phyloP scores from a whole-genome alignment of 2,329 filamentous ascomycete species.

The Phyllosticta citriasiana region DNA sequence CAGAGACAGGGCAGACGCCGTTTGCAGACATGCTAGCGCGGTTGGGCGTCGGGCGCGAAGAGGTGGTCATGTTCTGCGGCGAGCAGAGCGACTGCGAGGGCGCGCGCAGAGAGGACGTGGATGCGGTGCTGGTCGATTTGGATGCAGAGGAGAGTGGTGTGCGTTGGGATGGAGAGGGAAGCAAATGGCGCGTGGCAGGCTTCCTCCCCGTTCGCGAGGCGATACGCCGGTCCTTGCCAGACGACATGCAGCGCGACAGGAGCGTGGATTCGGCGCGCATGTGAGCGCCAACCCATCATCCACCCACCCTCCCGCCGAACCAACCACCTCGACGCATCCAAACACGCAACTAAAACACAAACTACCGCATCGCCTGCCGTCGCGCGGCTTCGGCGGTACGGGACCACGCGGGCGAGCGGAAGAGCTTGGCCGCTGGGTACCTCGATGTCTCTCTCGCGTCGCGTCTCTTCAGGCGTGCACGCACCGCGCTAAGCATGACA shows the following conservation, averaged over 20 bases:
- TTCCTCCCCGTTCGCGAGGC: background rate
- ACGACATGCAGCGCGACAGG: constrained; percentile 2
- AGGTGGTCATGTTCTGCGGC: constrained; percentile 1
- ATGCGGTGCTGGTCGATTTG: background rate
- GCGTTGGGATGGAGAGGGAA: background rate
- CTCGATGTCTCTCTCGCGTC: background rate
- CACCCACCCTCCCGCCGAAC: too few species aligned
- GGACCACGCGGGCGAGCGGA: background rate
- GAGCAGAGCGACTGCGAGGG: background rate
- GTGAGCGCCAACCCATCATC: background rate
- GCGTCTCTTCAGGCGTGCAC: background rate
- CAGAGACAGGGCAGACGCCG: background rate
- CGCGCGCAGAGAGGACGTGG: background rate
- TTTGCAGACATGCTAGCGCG: constrained; percentile 2
- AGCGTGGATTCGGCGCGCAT: constrained; percentile 7
- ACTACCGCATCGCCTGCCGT: background rate
- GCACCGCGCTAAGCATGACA: too few species aligned
- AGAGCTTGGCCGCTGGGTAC: background rate
- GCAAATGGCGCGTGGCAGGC: constrained; percentile 3
- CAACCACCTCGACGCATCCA: background rate
- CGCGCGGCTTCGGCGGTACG: background rate
- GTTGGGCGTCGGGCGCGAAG: constrained; percentile 1
- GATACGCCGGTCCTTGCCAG: background rate
- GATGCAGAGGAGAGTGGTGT: background rate
- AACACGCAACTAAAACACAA: background rate